phyloP scores from a whole-genome alignment of 2,329 filamentous ascomycete genomes.

The Xylaria digitata region DNA sequence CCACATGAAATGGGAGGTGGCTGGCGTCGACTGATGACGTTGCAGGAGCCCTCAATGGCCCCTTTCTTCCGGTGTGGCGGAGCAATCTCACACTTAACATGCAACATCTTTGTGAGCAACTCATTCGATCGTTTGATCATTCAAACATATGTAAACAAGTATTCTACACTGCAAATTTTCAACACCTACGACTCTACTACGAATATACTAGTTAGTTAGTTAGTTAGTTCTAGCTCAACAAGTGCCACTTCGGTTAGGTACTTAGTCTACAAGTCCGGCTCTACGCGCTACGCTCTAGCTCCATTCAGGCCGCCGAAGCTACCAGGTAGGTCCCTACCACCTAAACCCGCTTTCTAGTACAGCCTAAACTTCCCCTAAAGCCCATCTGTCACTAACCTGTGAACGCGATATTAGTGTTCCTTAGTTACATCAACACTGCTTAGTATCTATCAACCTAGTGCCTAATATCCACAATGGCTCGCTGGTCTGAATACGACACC shows the following conservation, averaged over 20 bases:
- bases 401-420: not conserved
- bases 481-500: slow-evolving; percentile 52
- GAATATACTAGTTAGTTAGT: not conserved
- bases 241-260: not conserved
- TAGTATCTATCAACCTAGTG: not conserved
- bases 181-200: not conserved
- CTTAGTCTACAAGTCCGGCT: not conserved
- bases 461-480: slow-evolving; percentile 44
- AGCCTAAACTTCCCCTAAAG: slow-evolving; percentile 13
- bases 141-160: not conserved
- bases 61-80: slow-evolving; percentile 20
- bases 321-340: slow-evolving; percentile 4
- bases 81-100: slow-evolving; percentile 11
- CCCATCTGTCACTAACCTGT: slow-evolving; percentile 3
- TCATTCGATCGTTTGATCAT: slow-evolving; percentile 3
- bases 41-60: not conserved
- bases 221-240: not conserved
- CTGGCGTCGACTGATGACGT: too few relatives aligned
- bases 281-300: not conserved
- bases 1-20: not conserved
- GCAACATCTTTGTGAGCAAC: not conserved
- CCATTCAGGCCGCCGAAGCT: not conserved
- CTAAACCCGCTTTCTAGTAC: not conserved
- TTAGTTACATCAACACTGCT: not conserved
- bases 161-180: not conserved